These are phyloP conservation scores for Phlebiopsis flavidoalba DNA, from an alignment of 768 basidiomycete species.

Conservation along the genomic window DNA sequence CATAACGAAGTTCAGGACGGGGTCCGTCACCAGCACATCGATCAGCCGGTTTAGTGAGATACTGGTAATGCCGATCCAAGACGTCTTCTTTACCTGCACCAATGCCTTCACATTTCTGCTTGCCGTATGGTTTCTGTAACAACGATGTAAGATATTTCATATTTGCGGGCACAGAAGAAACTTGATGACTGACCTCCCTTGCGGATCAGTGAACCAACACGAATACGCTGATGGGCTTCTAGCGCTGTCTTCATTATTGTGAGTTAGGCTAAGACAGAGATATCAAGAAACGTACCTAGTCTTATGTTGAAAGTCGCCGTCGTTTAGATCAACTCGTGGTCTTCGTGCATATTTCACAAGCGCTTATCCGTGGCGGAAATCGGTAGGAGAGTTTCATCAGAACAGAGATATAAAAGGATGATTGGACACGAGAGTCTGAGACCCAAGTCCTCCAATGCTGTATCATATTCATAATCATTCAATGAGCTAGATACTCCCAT, in stretches of 20 bases:
- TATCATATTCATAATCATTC: slow-evolving; percentile 49
- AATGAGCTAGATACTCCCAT: slow-evolving; percentile 9
- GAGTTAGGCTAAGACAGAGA: not conserved
- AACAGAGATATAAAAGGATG: slow-evolving; percentile 70
- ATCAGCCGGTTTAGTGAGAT: slow-evolving; percentile 78
- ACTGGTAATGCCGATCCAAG: slow-evolving; percentile 73
- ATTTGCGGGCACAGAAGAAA: not conserved
- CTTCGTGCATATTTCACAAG: slow-evolving; percentile 50
- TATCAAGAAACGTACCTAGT: slow-evolving; percentile 43
- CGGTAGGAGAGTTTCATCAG: slow-evolving; percentile 56
- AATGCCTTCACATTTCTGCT: slow-evolving; percentile 38
- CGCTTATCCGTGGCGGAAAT: slow-evolving; percentile 53
- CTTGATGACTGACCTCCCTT: slow-evolving; percentile 47
- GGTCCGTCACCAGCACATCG: slow-evolving; percentile 89
- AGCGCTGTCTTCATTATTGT: slow-evolving; percentile 41
- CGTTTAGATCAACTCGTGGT: slow-evolving; percentile 60
- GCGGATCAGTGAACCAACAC: slow-evolving; percentile 86
- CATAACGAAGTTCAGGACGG: slow-evolving; percentile 83
- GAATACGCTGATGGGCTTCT: slow-evolving; percentile 75
- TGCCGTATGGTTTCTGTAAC: slow-evolving; percentile 54
- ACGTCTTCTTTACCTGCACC: slow-evolving; percentile 55
- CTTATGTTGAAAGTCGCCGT: slow-evolving; percentile 38
- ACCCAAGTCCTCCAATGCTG: slow-evolving; percentile 81
- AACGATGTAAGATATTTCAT: not conserved
- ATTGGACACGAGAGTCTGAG: slow-evolving; percentile 54